These are phyloP conservation scores for Lipomyces kockii DNA, from an alignment of 805 yeast genomes.

Conservation along the genomic window DNA sequence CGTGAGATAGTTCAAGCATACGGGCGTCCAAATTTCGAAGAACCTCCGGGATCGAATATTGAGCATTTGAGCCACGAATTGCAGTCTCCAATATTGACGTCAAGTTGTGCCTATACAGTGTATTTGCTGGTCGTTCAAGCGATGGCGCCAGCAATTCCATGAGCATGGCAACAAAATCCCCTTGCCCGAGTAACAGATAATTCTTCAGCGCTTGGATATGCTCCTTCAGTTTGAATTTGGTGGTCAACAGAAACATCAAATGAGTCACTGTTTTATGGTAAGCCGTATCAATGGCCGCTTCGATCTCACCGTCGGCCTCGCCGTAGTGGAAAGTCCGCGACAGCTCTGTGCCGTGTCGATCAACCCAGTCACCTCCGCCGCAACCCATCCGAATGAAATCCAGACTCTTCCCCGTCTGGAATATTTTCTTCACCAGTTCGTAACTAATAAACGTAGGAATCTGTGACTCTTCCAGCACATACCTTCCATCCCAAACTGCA, in stretches of 20 bases:
- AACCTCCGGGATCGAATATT: slow-evolving; percentile 47
- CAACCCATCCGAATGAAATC: slow-evolving; percentile 68
- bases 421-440: slow-evolving; percentile 41
- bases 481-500: slow-evolving; percentile 39
- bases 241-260: slow-evolving; percentile 56
- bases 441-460: slow-evolving; percentile 49
- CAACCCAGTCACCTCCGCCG: slow-evolving; percentile 69
- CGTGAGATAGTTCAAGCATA: slow-evolving; percentile 71
- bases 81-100: slow-evolving; percentile 69
- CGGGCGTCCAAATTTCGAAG: slow-evolving; percentile 77
- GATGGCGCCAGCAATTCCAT: slow-evolving; percentile 58
- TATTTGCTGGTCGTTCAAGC: slow-evolving; percentile 64
- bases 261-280: slow-evolving; percentile 58
- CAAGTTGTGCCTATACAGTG: slow-evolving; percentile 67
- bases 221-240: slow-evolving; percentile 54
- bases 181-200: slow-evolving; percentile 70
- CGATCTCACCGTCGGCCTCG: slow-evolving; percentile 38
- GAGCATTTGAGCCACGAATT: slow-evolving; percentile 49
- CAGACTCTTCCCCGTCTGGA: slow-evolving; percentile 68
- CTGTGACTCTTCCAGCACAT: slow-evolving; percentile 37
- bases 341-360: slow-evolving; percentile 19
- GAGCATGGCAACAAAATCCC: slow-evolving; percentile 79
- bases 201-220: slow-evolving; percentile 69
- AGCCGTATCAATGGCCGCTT: slow-evolving; percentile 45
- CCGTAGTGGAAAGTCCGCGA: slow-evolving; percentile 23